Evolutionary conservation across 768 basidiomycete genomes (phyloP).

Genomic region (Phanerodontia chrysosporium): DNA sequence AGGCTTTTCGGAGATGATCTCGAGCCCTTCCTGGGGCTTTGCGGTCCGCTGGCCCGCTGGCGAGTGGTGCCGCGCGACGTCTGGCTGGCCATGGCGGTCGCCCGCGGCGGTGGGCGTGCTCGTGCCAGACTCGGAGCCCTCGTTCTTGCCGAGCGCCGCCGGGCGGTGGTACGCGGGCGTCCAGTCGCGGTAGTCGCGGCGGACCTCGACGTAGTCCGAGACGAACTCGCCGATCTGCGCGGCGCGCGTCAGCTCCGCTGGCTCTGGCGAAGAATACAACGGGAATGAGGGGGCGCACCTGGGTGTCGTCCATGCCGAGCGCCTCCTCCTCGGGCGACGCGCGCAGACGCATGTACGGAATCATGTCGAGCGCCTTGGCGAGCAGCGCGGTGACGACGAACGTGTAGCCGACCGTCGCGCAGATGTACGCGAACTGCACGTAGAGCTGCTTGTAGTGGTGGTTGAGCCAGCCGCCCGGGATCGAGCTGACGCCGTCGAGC

Average conservation of each 20-base stretch:
- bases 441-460: conserved; percentile 76
- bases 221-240: conserved; percentile 52
- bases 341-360: conserved; percentile 74
- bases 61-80: background rate
- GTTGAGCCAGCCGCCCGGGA: conserved; percentile 84
- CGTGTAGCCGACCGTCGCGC: conserved; percentile 70
- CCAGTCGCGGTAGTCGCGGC: conserved; percentile 60
- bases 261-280: background rate
- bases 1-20: conserved; percentile 1
- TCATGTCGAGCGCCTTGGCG: conserved; percentile 76
- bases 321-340: conserved; percentile 58
- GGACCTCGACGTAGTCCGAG: conserved; percentile 54
- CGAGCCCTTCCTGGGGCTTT: background rate
- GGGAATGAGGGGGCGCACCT: conserved; percentile 41
- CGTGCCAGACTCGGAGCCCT: conserved; percentile 3
- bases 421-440: conserved; percentile 77
- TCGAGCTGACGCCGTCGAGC: conserved; percentile 66
- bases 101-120: conserved; percentile 23
- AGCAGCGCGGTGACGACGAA: conserved; percentile 74
- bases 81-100: conserved; percentile 27
- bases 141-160: background rate
- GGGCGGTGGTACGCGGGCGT: conserved; percentile 29
- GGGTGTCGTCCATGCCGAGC: conserved; percentile 82
- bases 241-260: conserved; percentile 26
- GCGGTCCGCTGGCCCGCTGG: background rate